These are phyloP conservation scores for Saccharomycopsis fibuligera DNA, from an alignment of 805 yeast genomes.

Conservation along the genomic window DNA sequence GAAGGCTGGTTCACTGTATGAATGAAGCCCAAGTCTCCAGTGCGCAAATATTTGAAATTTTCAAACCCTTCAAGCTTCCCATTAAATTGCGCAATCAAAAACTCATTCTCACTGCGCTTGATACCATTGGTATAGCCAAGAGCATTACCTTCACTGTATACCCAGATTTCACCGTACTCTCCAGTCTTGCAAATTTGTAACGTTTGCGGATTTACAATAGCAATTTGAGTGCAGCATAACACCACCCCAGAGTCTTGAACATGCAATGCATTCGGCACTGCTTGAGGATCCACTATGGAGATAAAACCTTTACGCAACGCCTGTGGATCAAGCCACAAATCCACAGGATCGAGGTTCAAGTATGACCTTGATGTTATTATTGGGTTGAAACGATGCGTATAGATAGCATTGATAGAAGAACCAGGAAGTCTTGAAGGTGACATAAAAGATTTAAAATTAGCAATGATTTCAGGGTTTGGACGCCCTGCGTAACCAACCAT, in stretches of 20 bases:
- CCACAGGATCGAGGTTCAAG: slow-evolving; percentile 82
- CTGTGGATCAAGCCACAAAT: slow-evolving; percentile 77
- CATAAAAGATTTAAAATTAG: slow-evolving; percentile 54
- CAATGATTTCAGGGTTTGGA: slow-evolving; percentile 56
- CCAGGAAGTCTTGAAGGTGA: slow-evolving; percentile 58
- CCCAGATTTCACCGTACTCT: slow-evolving; percentile 97
- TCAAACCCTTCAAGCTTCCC: slow-evolving; percentile 64
- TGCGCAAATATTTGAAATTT: slow-evolving; percentile 63
- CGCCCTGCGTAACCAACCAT: slow-evolving; percentile 77
- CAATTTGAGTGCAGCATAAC: slow-evolving; percentile 88
- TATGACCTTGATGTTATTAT: slow-evolving; percentile 80
- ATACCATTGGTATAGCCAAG: slow-evolving; percentile 48
- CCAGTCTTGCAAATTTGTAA: slow-evolving; percentile 71
- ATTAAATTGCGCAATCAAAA: slow-evolving; percentile 44
- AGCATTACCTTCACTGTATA: slow-evolving; percentile 79
- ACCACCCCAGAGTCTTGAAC: slow-evolving; percentile 95
- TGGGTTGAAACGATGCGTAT: slow-evolving; percentile 75
- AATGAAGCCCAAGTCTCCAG: slow-evolving; percentile 92
- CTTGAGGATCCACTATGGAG: slow-evolving; percentile 68
- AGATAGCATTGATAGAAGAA: slow-evolving; percentile 69
- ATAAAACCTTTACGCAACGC: slow-evolving; percentile 88
- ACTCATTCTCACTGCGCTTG: slow-evolving; percentile 31
- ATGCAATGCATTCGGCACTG: slow-evolving; percentile 60
- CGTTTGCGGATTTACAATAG: slow-evolving; percentile 94
- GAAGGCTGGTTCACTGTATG: slow-evolving; percentile 50